These are phyloP conservation scores for Lentinula aciculospora DNA, from an alignment of 768 basidiomycete genomes.

Conservation along the genomic window DNA sequence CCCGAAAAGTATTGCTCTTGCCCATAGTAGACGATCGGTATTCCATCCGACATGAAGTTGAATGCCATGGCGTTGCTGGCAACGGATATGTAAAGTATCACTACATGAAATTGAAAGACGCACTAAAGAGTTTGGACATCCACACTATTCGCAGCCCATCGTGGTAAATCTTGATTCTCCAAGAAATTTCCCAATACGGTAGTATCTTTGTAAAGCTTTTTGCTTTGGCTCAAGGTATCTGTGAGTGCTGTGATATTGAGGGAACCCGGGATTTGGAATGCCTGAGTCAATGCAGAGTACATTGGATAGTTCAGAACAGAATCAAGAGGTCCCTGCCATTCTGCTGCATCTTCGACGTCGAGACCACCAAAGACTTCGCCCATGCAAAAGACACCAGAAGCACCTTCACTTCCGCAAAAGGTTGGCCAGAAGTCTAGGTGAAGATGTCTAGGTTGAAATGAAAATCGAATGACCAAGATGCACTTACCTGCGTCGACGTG, in stretches of 20 bases:
- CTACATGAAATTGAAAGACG: conserved; percentile 14
- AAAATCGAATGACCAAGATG: background rate
- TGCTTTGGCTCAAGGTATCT: conserved; percentile 45
- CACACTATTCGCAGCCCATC: conserved; percentile 68
- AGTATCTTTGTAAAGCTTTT: conserved; percentile 42
- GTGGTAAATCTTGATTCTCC: conserved; percentile 73
- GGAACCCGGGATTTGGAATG: conserved; percentile 67
- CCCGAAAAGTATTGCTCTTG: conserved; percentile 73
- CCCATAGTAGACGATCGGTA: conserved; percentile 79
- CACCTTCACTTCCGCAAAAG: conserved; percentile 70
- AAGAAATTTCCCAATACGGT: conserved; percentile 64
- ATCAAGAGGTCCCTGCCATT: conserved; percentile 64
- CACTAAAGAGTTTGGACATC: conserved; percentile 70
- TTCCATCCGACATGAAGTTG: conserved; percentile 76
- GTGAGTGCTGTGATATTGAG: conserved; percentile 55
- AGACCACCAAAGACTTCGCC: conserved; percentile 69
- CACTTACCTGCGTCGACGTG: conserved; percentile 45
- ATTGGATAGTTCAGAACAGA: conserved; percentile 71
- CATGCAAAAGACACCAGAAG: conserved; percentile 79
- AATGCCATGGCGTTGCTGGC: conserved; percentile 68
- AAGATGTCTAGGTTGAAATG: background rate
- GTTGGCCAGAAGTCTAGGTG: conserved; percentile 64
- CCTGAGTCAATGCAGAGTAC: conserved; percentile 56
- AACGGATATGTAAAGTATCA: background rate
- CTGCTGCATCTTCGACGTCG: conserved; percentile 42